Base-by-base conservation (phyloP, 768 basidiomycete species). In the Xerocomellus chrysenteron region DNA sequence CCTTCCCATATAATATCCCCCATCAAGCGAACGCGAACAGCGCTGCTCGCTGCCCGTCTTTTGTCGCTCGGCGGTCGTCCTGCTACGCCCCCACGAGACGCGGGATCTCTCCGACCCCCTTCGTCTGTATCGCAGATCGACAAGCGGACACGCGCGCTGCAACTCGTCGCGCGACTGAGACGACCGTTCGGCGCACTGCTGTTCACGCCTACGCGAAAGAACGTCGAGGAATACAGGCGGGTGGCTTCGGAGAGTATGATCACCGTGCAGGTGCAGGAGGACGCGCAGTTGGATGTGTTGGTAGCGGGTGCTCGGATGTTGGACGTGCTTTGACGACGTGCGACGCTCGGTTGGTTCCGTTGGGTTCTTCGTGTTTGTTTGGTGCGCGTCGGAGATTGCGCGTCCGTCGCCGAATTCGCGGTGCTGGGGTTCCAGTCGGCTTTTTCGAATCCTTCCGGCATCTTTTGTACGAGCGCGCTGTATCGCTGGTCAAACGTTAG, bases 231-330 rank as follows among this genome's bases (percentile, higher is more conserved):
- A 40, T 57, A 60, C 26, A 57, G 36, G 44, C 43, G 63, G 56
- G 51, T 64, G 6, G 63, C 44, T 28, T 4, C 63, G 14, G 63
- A 64, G 4, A n/a, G n/a, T n/a, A n/a, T n/a, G n/a, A n/a, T n/a
- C n/a, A n/a, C n/a, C n/a, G n/a, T n/a, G n/a, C 55, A 32, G 45
- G 30, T 64, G 7, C 24, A 17, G n/a, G 47, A 52, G 7, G 36
- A 47, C 3, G 55, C 26, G 12, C 11, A 44, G 13, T 41, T 52
- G 24, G 21, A 26, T 6, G 13, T 8, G 37, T 26, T 64, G 17
- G 0, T 54, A 0, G 35, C 50, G 0, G 32, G 26, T 16, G 26
- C 47, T 7, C 41, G 47, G n/a, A 43, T 5, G 11, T 21, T 60
- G 41, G 63, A 64, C 9, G 46, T 59, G 28, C 47, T 57, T 24